Evolutionary conservation across 495 filamentous ascomycete genomes (phyloP).

Genomic region (Platismatia glauca): DNA sequence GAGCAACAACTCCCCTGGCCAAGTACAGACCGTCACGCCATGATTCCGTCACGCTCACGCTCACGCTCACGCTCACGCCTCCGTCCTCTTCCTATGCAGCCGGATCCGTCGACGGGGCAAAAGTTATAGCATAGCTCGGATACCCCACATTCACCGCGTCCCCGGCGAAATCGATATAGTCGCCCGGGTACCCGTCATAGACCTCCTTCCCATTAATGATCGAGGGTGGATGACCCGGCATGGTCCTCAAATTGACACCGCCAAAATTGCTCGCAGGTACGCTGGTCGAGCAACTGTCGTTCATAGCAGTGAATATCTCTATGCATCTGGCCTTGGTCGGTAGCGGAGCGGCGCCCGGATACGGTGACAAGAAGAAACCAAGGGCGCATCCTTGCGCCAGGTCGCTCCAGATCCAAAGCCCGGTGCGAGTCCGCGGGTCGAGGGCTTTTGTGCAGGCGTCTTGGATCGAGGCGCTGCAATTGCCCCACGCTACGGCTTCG

Average conservation of each 20-base stretch:
- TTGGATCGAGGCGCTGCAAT: not conserved
- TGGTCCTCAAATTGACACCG: not conserved
- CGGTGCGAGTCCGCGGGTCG: not conserved
- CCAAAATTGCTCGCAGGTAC: not conserved
- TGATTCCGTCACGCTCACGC: not conserved
- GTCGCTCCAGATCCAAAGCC: not conserved
- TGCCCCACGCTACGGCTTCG: not conserved
- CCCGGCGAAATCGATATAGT: not conserved
- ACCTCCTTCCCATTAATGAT: not conserved
- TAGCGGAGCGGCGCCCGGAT: not conserved
- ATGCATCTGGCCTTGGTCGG: not conserved
- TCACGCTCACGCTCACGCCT: not conserved
- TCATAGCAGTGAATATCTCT: conserved; percentile 3
- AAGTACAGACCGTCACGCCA: not conserved
- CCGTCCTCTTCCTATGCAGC: not conserved
- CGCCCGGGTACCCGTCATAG: not conserved
- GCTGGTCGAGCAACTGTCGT: not conserved
- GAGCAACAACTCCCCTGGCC: not conserved
- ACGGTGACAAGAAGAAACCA: conserved; percentile 1
- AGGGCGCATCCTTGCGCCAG: not conserved
- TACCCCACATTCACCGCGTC: conserved; percentile 5
- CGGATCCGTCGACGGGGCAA: not conserved
- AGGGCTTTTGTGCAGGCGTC: not conserved
- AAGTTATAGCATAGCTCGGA: not conserved
- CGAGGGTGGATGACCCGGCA: not conserved